A percentile compares a stretch with the other conserved stretches of the same genome.
Evolutionary conservation across 805 yeast genomes (phyloP).

Genomic region (Blastobotrys robertii): DNA sequence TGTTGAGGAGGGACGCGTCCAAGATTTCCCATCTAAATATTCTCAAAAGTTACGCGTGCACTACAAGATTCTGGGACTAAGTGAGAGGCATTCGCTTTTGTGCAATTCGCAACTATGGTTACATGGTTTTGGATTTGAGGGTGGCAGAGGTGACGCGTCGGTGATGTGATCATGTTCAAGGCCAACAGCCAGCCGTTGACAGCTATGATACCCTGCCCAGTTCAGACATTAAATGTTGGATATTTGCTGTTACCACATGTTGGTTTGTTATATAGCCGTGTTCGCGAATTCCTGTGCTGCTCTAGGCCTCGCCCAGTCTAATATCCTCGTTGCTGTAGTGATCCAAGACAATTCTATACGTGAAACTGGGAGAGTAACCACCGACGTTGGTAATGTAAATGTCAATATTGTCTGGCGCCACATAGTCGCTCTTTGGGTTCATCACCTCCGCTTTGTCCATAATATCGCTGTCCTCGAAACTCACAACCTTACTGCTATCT

Average conservation of each 20-base stretch:
- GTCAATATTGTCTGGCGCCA: conserved; percentile 89
- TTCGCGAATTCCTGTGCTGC: background rate
- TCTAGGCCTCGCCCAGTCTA: background rate
- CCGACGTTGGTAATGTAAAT: conserved; percentile 93
- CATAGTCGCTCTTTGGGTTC: conserved; percentile 84
- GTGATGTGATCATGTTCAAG: too few species aligned
- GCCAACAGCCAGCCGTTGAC: too few species aligned
- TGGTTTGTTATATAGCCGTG: too few species aligned
- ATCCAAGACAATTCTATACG: conserved; percentile 90
- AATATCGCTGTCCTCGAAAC: conserved; percentile 58
- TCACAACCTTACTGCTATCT: conserved; percentile 79
- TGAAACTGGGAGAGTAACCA: conserved; percentile 92
- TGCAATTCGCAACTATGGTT: too few species aligned
- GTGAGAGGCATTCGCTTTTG: too few species aligned
- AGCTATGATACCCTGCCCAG: too few species aligned
- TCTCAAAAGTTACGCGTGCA: background rate
- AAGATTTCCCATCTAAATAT: background rate
- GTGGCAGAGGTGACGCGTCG: too few species aligned
- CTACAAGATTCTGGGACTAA: too few species aligned
- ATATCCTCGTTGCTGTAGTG: conserved; percentile 78
- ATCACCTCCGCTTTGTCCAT: conserved; percentile 71
- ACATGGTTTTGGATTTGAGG: too few species aligned
- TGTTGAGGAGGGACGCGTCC: background rate
- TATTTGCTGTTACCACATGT: too few species aligned
- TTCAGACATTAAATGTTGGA: too few species aligned